phyloP scores from a whole-genome alignment of 176 grass and related monocot genomes.

The Oryza officinalis region DNA sequence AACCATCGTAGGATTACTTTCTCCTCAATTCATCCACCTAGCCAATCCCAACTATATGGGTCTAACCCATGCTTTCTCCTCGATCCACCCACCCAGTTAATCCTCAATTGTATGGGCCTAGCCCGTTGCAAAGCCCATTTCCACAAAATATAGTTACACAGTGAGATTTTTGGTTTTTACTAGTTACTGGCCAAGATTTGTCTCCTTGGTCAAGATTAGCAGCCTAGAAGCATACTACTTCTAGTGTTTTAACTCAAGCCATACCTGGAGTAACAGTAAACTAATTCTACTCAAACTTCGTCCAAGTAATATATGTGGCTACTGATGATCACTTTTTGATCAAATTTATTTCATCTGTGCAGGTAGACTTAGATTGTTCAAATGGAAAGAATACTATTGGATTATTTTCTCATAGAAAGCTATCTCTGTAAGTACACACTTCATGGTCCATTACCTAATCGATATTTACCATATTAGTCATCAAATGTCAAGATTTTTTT shows the following conservation, averaged over 20 bases:
- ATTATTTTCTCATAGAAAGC: constrained; percentile 65
- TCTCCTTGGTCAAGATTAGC: neutral
- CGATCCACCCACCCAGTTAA: no score
- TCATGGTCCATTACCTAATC: neutral
- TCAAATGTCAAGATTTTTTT: neutral
- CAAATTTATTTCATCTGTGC: neutral
- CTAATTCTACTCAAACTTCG: constrained; percentile 3
- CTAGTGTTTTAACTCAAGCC: neutral
- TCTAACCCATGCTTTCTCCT: no score
- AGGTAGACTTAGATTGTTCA: constrained; percentile 75
- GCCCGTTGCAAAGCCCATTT: no score
- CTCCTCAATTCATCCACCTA: no score
- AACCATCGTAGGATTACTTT: no score
- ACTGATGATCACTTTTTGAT: neutral
- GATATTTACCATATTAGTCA: neutral
- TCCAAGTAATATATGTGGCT: neutral
- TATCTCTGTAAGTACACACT: constrained; percentile 61
- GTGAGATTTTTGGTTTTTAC: no score
- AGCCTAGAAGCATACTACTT: neutral
- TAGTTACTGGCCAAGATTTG: no score
- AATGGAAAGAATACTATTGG: constrained; percentile 68
- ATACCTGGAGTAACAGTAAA: neutral
- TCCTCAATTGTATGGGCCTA: no score
- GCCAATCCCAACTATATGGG: no score
- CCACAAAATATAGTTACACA: no score